Evolutionary conservation across 2,329 filamentous ascomycete genomes (phyloP).

Genomic region (Bisporella sp.): DNA sequence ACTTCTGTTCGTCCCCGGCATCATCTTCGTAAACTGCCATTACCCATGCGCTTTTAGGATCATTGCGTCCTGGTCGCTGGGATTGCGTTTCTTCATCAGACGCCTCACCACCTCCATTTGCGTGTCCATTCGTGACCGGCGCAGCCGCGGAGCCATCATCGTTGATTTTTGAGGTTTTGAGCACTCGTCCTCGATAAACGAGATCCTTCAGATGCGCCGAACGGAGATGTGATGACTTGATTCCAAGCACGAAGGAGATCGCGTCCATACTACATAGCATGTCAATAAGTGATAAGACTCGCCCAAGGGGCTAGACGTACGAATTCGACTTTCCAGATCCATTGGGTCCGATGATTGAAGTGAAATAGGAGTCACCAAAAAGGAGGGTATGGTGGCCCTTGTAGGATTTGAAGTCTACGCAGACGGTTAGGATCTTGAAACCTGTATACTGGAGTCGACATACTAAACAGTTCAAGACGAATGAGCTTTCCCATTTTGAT

Average conservation of each 20-base stretch:
- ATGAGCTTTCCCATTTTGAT: constrained; percentile 89
- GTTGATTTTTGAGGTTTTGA: constrained; percentile 88
- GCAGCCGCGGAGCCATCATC: constrained; percentile 65
- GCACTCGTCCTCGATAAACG: constrained; percentile 88
- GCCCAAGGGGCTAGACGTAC: constrained; percentile 47
- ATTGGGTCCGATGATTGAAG: constrained; percentile 98
- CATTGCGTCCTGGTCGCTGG: constrained; percentile 62
- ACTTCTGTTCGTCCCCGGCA: constrained; percentile 86
- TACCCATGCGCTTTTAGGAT: constrained; percentile 95
- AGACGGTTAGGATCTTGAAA: constrained; percentile 11
- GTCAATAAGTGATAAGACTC: constrained; percentile 17
- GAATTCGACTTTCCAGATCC: constrained; percentile 99
- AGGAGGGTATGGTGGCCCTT: constrained; percentile 91
- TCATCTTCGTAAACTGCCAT: constrained; percentile 99
- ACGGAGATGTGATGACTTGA: constrained; percentile 96
- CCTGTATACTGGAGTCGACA: constrained; percentile 26
- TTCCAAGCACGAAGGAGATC: constrained; percentile 96
- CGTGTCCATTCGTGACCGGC: constrained; percentile 49
- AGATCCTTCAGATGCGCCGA: constrained; percentile 91
- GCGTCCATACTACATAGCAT: constrained; percentile 77
- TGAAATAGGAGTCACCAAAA: constrained; percentile 98
- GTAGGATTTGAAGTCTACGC: constrained; percentile 97
- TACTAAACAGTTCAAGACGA: constrained; percentile 89
- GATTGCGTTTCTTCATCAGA: constrained; percentile 51
- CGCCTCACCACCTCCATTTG: constrained; percentile 53